Evolutionary conservation across 202 grass and related monocot genomes (phyloP).

Genomic region (Carex sylvatica): DNA sequence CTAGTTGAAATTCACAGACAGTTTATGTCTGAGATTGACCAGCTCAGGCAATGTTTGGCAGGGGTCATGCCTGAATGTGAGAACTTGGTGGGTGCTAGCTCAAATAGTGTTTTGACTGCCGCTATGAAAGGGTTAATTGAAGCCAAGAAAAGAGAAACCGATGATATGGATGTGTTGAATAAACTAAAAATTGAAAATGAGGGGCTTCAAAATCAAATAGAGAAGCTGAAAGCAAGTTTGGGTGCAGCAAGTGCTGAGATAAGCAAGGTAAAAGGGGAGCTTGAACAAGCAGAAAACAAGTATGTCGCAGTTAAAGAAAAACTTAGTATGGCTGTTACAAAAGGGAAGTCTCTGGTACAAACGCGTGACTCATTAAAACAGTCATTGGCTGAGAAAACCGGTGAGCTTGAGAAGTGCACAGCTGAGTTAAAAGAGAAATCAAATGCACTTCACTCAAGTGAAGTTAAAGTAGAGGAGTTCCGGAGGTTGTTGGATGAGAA

Average conservation of each 20-base stretch:
- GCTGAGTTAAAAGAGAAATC: constrained; percentile 63
- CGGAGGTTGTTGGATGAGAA: constrained; percentile 54
- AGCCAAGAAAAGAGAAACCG: constrained; percentile 67
- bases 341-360: constrained; percentile 95
- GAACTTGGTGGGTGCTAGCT: constrained; percentile 28
- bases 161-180: constrained; percentile 47
- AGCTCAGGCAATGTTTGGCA: constrained; percentile 55
- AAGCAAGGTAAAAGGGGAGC: constrained; percentile 62
- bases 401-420: constrained; percentile 57
- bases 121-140: constrained; percentile 50
- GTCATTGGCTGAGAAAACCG: constrained; percentile 62
- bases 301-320: constrained; percentile 70
- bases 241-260: constrained; percentile 52
- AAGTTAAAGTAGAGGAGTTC: constrained; percentile 54
- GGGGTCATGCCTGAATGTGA: constrained; percentile 59
- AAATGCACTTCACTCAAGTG: constrained; percentile 55
- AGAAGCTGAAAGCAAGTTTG: constrained; percentile 53
- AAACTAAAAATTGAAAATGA: constrained; percentile 56
- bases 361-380: constrained; percentile 93
- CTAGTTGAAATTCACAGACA: constrained; percentile 55
- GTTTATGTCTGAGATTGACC: constrained; percentile 51
- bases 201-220: constrained; percentile 42
- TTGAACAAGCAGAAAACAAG: constrained; percentile 75
- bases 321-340: constrained; percentile 83
- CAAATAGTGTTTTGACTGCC: constrained; percentile 39